Evolutionary conservation across 805 yeast species (phyloP).

Genomic region (Cyberlindnera veronae): DNA sequence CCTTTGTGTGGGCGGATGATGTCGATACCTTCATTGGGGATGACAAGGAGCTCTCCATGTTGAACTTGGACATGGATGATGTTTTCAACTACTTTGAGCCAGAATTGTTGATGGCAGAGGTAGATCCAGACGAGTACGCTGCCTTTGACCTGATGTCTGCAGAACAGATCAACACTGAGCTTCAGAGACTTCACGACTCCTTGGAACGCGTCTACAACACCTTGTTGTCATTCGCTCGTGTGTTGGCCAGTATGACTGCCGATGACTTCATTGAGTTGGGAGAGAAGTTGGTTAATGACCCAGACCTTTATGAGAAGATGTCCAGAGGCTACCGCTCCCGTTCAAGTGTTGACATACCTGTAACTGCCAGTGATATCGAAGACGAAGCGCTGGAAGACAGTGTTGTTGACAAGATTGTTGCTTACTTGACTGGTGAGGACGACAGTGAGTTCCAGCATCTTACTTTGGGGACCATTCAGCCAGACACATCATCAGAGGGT

Average conservation of each 20-base stretch:
- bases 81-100: slow-evolving; percentile 16
- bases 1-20: slow-evolving; percentile 1
- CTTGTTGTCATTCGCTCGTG: slow-evolving; percentile 15
- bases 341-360: neutral
- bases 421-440: slow-evolving; percentile 4
- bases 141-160: slow-evolving; percentile 10
- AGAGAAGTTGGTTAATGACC: slow-evolving; percentile 5
- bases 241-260: slow-evolving; percentile 14
- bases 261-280: slow-evolving; percentile 13
- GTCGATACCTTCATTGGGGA: slow-evolving; percentile 13
- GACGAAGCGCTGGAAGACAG: slow-evolving; percentile 2
- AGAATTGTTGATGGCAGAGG: slow-evolving; percentile 12
- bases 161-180: slow-evolving; percentile 13
- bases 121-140: slow-evolving; percentile 8
- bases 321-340: too few species aligned
- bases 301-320: too few species aligned
- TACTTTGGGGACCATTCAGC: neutral
- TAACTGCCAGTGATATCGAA: neutral
- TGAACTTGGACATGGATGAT: slow-evolving; percentile 14
- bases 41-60: slow-evolving; percentile 14
- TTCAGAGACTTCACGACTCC: slow-evolving; percentile 10
- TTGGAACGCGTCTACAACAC: slow-evolving; percentile 16
- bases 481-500: too few species aligned
- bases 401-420: slow-evolving; percentile 1
- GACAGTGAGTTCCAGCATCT: neutral